Evolutionary conservation across 2,329 filamentous ascomycete species (phyloP), one percentile per base, ranked within the genome.

Genomic region (Chrysoporthe austroafricana): DNA sequence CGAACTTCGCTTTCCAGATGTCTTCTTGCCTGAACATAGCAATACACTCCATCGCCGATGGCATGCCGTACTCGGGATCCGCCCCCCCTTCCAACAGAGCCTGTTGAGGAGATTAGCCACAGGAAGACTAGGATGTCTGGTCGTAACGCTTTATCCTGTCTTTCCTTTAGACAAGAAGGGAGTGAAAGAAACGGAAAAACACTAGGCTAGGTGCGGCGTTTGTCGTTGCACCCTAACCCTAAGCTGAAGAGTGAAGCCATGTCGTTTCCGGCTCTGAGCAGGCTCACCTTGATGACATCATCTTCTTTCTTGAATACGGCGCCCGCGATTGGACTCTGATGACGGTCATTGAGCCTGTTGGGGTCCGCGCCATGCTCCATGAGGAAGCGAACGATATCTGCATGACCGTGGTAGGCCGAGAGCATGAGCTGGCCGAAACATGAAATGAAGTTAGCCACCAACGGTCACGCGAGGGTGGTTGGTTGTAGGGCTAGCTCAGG

Each of bases 221-320:
- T 26, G 26, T 26, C 26, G 26, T 21, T 11, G 3, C 26, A 63
- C 18, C 18, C 26, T 26, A 14, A 39, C 54, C 43, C 34, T 59
- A 8, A 58, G 18, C 4, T n/a, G 5, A n/a, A 39, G 7, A 26
- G 54, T 1, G 14, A 57, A 14, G 13, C 13, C 4, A 26, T 36
- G 11, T 66, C 4, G 36, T 39, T 9, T 39, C 36, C 36, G 6
- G 36, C 36, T 9, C 36, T 39, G 36, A 39, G 36, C 36, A 39
- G 36, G 69, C 76, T 62, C 68, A 86, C 84, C 75, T 86, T 85
- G 11, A 92, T 84, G 2, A 92, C 87, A 4, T 84, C 85, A 65
- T 86, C 84, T 73, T 90, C 88, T 13, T 86, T 87, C 77, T 93
- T 93, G 76, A 93, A 93, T 9, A 93, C 87, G 0, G 90, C 90